These are phyloP conservation scores for Aspergillus transmontanensis DNA, from an alignment of 2,329 filamentous ascomycete genomes.

Conservation along the genomic window DNA sequence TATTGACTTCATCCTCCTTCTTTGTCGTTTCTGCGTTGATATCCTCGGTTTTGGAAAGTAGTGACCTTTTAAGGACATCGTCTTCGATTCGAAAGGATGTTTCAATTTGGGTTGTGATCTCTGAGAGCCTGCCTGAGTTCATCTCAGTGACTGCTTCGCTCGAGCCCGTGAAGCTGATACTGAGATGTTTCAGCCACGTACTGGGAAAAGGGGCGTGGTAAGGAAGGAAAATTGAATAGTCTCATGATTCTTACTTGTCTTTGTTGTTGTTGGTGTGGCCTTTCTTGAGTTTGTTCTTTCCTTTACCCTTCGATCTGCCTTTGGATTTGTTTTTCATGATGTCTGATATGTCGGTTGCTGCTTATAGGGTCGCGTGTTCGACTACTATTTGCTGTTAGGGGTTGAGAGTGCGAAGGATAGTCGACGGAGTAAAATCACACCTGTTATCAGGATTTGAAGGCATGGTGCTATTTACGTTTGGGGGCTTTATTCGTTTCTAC, in stretches of 20 bases:
- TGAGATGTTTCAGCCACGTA: not conserved
- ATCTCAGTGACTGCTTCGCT: not conserved
- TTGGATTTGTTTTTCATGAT: constrained; percentile 2
- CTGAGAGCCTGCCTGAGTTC: not conserved
- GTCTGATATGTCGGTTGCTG: not conserved
- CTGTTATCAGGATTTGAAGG: not conserved
- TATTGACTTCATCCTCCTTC: not conserved
- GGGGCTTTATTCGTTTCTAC: not conserved
- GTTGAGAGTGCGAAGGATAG: not conserved
- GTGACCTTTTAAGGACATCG: not conserved
- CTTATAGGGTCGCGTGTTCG: not conserved
- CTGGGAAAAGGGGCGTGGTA: not conserved
- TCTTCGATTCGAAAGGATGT: constrained; percentile 10
- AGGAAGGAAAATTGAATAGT: not conserved
- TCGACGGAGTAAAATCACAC: not conserved
- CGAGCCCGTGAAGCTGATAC: not conserved
- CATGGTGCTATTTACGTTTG: not conserved
- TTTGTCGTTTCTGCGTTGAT: not conserved
- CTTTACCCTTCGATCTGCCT: not conserved
- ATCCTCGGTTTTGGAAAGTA: not conserved
- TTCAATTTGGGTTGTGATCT: constrained; percentile 10
- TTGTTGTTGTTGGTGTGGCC: not conserved
- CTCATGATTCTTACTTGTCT: not conserved
- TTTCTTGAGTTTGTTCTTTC: not conserved
- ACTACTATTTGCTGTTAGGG: not conserved